Evolutionary conservation across 2,329 filamentous ascomycete species (phyloP).

Genomic region (Epicoccum sorghinum): DNA sequence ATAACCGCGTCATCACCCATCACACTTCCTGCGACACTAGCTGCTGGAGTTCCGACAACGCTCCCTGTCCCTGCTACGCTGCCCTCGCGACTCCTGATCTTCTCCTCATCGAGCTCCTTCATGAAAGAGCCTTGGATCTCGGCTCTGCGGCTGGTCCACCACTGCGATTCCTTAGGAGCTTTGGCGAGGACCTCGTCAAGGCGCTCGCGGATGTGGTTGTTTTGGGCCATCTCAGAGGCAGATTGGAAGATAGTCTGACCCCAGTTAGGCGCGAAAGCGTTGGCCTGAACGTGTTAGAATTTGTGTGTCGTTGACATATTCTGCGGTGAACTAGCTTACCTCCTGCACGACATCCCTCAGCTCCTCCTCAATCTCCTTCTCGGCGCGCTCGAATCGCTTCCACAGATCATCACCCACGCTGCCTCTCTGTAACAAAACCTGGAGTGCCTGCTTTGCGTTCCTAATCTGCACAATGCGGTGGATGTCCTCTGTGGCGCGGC

Average conservation of each 20-base stretch:
- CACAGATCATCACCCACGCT: conserved; percentile 96
- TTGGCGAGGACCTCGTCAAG: conserved; percentile 77
- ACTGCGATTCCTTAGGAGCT: conserved; percentile 76
- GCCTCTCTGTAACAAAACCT: conserved; percentile 81
- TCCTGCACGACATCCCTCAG: conserved; percentile 91
- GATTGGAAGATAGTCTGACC: conserved; percentile 96
- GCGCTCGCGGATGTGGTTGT: conserved; percentile 74
- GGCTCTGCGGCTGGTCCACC: conserved; percentile 87
- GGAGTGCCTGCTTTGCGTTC: conserved; percentile 85
- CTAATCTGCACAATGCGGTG: conserved; percentile 87
- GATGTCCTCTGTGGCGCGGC: conserved; percentile 91
- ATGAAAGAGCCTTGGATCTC: conserved; percentile 78
- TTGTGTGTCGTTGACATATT: not conserved
- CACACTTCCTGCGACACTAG: conserved; percentile 41
- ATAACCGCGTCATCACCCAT: conserved; percentile 72
- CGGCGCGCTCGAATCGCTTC: conserved; percentile 88
- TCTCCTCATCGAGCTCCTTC: conserved; percentile 77
- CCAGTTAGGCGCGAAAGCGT: conserved; percentile 87
- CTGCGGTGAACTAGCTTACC: conserved; percentile 57
- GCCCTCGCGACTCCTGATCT: conserved; percentile 24
- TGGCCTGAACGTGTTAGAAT: conserved; percentile 67
- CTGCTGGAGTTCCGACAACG: conserved; percentile 14
- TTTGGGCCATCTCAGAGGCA: conserved; percentile 93
- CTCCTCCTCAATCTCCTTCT: conserved; percentile 98
- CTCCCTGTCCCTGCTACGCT: conserved; percentile 18